Percentiles rank a stretch among this genome's conserved stretches.
Conservation (phyloP, 352 stramenopile genomes). For the Globisporangium echinulatum region DNA sequence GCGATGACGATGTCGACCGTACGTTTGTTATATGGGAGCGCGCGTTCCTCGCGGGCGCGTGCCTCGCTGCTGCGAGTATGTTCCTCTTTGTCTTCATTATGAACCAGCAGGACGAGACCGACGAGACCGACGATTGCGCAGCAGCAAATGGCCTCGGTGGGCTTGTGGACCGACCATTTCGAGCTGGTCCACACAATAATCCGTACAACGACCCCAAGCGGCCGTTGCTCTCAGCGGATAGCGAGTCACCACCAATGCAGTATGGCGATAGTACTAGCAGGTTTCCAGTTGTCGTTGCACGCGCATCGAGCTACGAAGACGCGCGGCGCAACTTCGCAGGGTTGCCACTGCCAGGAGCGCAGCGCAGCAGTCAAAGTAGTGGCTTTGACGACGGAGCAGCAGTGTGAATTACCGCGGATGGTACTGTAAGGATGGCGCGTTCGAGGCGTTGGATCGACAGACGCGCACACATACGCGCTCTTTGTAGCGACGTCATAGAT, state of each 20-base stretch:
- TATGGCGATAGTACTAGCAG: conserved; percentile 6
- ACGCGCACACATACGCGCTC: too few species aligned
- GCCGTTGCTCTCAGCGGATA: conserved; percentile 33
- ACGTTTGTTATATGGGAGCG: conserved; percentile 51
- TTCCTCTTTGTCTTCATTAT: conserved; percentile 80
- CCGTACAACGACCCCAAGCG: conserved; percentile 47
- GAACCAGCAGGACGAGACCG: conserved; percentile 65
- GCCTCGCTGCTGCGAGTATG: conserved; percentile 64
- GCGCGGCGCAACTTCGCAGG: conserved; percentile 39
- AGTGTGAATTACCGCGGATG: conserved; percentile 5
- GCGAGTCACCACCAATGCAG: conserved; percentile 15
- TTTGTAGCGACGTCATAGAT: too few species aligned
- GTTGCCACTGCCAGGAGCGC: conserved; percentile 29
- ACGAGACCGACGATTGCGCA: conserved; percentile 7
- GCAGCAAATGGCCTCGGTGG: conserved; percentile 14
- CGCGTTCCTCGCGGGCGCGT: conserved; percentile 61
- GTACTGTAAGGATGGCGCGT: too few species aligned
- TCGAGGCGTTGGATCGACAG: too few species aligned
- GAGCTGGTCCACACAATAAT: conserved; percentile 1
- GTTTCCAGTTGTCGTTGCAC: conserved; percentile 15
- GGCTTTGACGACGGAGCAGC: background rate
- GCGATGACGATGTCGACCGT: conserved; percentile 20
- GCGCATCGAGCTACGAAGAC: conserved; percentile 49
- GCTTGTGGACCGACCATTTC: conserved; percentile 21
- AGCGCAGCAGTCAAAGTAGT: background rate